A percentile compares a stretch with the other conserved stretches of the same genome.
phyloP scores from a whole-genome alignment of 495 filamentous ascomycete genomes.

The Mytilinidion resinicola region DNA sequence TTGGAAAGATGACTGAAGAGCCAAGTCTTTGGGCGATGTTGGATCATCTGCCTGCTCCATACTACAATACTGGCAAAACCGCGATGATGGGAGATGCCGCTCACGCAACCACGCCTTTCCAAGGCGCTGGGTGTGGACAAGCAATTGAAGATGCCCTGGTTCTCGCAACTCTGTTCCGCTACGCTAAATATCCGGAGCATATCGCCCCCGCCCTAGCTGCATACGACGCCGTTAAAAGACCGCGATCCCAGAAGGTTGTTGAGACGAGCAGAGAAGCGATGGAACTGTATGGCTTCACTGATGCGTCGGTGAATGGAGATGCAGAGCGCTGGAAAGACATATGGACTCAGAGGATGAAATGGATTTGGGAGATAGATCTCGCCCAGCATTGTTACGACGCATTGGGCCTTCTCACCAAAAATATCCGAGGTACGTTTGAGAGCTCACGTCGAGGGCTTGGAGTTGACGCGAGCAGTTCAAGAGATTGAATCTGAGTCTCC shows the following conservation, averaged over 20 bases:
- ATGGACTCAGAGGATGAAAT: constrained; percentile 2
- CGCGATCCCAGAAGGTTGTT: constrained; percentile 45
- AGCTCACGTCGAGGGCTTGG: too few relatives aligned
- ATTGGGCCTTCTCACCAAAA: not conserved
- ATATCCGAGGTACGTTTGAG: constrained; percentile 1
- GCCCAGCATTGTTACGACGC: not conserved
- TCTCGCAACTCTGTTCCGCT: constrained; percentile 20
- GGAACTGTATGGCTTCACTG: constrained; percentile 7
- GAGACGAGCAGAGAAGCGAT: constrained; percentile 44
- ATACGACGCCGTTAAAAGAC: constrained; percentile 33
- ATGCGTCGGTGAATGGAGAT: not conserved
- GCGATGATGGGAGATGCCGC: constrained; percentile 28
- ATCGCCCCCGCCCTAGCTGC: constrained; percentile 31
- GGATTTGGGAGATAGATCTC: constrained; percentile 7
- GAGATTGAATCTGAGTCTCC: too few relatives aligned
- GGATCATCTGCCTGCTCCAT: constrained; percentile 12
- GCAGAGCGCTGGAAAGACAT: not conserved
- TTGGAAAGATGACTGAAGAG: not conserved
- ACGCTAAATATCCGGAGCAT: constrained; percentile 2
- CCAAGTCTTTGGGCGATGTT: constrained; percentile 15
- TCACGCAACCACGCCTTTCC: constrained; percentile 26
- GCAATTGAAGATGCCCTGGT: constrained; percentile 34
- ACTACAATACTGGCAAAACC: constrained; percentile 13
- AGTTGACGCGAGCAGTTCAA: too few relatives aligned
- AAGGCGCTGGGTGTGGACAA: constrained; percentile 26